Conservation (phyloP, 2,329 filamentous ascomycete genomes). For the Calycina marina region DNA sequence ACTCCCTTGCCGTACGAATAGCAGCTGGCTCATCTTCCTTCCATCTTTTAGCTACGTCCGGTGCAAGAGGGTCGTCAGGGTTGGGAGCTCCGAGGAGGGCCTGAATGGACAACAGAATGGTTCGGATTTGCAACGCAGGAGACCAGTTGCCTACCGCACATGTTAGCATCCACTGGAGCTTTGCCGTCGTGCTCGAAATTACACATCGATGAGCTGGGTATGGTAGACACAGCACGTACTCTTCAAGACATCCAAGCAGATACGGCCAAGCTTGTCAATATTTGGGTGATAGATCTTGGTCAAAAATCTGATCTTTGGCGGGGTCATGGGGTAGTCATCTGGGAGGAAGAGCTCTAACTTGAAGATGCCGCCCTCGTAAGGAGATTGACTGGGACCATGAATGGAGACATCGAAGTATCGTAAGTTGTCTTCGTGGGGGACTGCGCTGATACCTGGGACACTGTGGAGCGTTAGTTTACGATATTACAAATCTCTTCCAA, state of each 20-base stretch:
- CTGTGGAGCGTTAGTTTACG: too few relatives aligned
- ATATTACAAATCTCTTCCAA: too few relatives aligned
- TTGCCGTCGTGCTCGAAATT: too few relatives aligned
- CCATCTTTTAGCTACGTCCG: conserved; percentile 95
- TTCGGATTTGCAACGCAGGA: conserved; percentile 91
- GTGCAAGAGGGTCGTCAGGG: conserved; percentile 94
- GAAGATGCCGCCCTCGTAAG: conserved; percentile 97
- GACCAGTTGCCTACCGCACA: conserved; percentile 90
- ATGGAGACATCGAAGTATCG: conserved; percentile 98
- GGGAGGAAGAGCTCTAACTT: conserved; percentile 95
- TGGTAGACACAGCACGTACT: conserved; percentile 40
- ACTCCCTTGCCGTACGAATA: conserved; percentile 82
- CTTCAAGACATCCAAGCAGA: conserved; percentile 94
- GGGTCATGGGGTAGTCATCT: conserved; percentile 98
- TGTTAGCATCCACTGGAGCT: too few relatives aligned
- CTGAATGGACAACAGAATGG: conserved; percentile 96
- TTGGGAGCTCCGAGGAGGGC: conserved; percentile 91
- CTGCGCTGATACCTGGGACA: conserved; percentile 87
- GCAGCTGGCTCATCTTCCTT: conserved; percentile 90
- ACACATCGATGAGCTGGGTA: conserved; percentile 1
- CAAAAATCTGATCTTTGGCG: conserved; percentile 93
- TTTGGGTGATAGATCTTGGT: conserved; percentile 99
- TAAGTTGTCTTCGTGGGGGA: conserved; percentile 93
- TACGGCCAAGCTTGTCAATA: conserved; percentile 92
- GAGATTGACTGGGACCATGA: conserved; percentile 79